A percentile compares a stretch with the other conserved stretches of the same genome.
Conservation (phyloP, 352 stramenopile species). For the Phytophthora cactorum region DNA sequence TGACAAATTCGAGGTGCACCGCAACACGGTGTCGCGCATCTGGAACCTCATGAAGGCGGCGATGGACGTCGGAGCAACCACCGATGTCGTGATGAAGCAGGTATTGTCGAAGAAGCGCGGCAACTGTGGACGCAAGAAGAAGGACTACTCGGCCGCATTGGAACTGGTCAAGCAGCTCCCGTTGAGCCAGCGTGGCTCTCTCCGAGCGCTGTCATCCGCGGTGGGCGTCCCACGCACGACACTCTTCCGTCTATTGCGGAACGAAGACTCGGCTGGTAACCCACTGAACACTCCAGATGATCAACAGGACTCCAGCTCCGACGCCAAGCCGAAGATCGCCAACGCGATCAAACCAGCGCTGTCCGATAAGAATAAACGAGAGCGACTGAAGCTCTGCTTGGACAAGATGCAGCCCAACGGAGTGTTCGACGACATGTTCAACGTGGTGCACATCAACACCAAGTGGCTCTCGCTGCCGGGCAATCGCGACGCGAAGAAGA, state of each 20-base stretch:
- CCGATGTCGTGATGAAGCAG: conserved; percentile 41
- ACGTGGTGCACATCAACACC: conserved; percentile 51
- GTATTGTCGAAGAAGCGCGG: conserved; percentile 46
- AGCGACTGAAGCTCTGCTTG: conserved; percentile 42
- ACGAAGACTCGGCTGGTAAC: conserved; percentile 20
- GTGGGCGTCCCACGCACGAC: conserved; percentile 48
- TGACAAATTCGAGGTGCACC: conserved; percentile 46
- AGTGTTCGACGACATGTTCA: conserved; percentile 50
- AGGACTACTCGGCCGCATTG: conserved; percentile 45
- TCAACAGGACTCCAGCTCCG: conserved; percentile 16
- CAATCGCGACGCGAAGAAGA: conserved; percentile 38
- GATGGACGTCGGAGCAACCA: conserved; percentile 22
- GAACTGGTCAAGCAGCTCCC: conserved; percentile 46
- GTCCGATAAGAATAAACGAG: conserved; percentile 48
- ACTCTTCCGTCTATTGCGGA: conserved; percentile 43
- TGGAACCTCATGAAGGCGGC: conserved; percentile 47
- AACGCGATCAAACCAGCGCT: conserved; percentile 42
- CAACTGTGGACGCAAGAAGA: conserved; percentile 51
- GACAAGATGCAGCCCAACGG: conserved; percentile 42
- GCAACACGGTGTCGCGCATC: conserved; percentile 51
- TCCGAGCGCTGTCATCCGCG: conserved; percentile 44
- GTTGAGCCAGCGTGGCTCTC: conserved; percentile 39
- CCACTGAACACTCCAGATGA: background rate
- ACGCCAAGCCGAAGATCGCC: conserved; percentile 24
- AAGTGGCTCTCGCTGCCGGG: conserved; percentile 42